Conservation (phyloP, 208 protist species). For the Leishmania gerbilli region DNA sequence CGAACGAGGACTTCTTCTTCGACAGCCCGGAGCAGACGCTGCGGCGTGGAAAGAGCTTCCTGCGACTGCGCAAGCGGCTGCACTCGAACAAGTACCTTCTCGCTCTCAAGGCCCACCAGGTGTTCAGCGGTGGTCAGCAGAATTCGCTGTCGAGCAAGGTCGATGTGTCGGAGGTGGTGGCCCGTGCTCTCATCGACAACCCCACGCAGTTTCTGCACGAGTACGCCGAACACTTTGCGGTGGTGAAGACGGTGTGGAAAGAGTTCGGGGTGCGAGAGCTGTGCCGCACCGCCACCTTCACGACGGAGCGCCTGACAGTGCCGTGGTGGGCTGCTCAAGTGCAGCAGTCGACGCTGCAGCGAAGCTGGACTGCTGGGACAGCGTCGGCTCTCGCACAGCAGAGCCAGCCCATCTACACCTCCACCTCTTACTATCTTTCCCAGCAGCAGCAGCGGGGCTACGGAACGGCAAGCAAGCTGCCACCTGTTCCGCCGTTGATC, state of each 20-base stretch:
- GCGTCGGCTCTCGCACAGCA: neutral
- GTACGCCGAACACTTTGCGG: slow-evolving; percentile 42
- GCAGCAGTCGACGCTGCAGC: slow-evolving; percentile 34
- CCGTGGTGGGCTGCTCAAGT: slow-evolving; percentile 50
- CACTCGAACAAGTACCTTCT: slow-evolving; percentile 41
- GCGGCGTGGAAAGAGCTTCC: slow-evolving; percentile 33
- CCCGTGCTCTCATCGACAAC: slow-evolving; percentile 44
- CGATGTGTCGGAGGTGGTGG: slow-evolving; percentile 53
- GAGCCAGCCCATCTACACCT: slow-evolving; percentile 23
- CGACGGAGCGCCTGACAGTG: slow-evolving; percentile 52
- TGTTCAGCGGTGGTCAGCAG: slow-evolving; percentile 45
- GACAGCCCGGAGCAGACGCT: slow-evolving; percentile 52
- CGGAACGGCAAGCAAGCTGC: neutral
- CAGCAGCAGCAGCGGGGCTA: slow-evolving; percentile 10
- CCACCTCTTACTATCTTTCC: slow-evolving; percentile 20
- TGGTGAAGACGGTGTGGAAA: slow-evolving; percentile 59
- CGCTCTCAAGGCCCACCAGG: slow-evolving; percentile 62
- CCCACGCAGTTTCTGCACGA: slow-evolving; percentile 55
- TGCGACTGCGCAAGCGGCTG: slow-evolving; percentile 57
- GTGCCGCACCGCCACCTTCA: slow-evolving; percentile 46
- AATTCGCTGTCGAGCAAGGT: slow-evolving; percentile 35
- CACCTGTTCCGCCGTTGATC: slow-evolving; percentile 34
- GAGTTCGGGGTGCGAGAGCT: slow-evolving; percentile 54
- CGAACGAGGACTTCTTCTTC: slow-evolving; percentile 80
- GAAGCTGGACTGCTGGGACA: slow-evolving; percentile 12